Base-by-base conservation (phyloP, 192 early-diverging fungal species). In the Borealophlyctis nickersoniae region DNA sequence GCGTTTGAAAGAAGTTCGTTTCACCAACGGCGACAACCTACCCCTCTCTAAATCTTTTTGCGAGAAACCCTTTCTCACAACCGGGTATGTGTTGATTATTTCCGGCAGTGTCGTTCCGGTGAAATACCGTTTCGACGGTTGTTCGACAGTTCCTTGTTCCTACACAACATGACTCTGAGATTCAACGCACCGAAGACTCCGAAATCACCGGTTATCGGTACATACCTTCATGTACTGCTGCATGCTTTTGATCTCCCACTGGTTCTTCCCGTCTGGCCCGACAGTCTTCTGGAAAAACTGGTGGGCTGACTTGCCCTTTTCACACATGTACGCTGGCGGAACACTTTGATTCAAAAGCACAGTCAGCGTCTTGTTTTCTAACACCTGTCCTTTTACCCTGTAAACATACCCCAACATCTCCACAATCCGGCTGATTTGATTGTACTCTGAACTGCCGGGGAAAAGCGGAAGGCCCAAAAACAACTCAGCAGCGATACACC, bases 401-500 rank as follows among this genome's bases (percentile, higher is more conserved):
- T 39, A n/a, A n/a, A 52, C 52, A 65, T 80, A 89, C 76, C 94
- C 94, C 31, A 99, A 71, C 77, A 95, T 84, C 45, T 96, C 93
- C n/a, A 96, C 86, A 60, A 99, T 99, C 11, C 96, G 80, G 30
- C 85, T 84, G 9, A 99, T 67, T 72, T 98, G 95, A 73, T 99
- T 95, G 73, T 98, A 96, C 73, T 99, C 92, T 57, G 91, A 94
- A 16, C 87, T 84, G 24, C 97, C 97, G 0, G 95, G 95, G 69
- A 99, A 99, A 58, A 99, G 73, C 0, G 97, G 97, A 2, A 96
- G 75, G 0, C 97, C 97, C 2, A 98, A 73, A 66, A 90, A 95
- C n/a, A 99, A 77, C 74, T 99, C 97, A 1, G 91, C 92, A 2
- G 93, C 93, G 72, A 99, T 98, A 66, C 97, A 99, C 0, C 97